Conservation (phyloP, 1,284 basidiomycete genomes). For the Dichomitus squalens region DNA sequence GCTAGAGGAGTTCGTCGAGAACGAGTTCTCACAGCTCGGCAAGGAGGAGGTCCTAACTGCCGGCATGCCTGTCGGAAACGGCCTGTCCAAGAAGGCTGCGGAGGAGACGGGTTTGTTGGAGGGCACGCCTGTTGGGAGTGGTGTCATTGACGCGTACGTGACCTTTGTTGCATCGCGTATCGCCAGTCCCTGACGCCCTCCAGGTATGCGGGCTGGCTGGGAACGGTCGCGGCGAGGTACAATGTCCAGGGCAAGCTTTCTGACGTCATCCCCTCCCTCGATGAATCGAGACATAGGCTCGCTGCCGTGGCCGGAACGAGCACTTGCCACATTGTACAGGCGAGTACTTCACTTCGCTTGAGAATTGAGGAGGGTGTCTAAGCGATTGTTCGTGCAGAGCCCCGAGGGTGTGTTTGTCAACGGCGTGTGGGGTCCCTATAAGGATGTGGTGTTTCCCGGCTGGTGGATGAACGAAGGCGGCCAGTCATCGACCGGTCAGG, state of each 20-base stretch:
- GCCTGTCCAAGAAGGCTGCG: constrained; percentile 80
- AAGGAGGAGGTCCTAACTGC: constrained; percentile 79
- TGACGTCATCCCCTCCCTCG: constrained; percentile 55
- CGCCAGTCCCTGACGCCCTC: constrained; percentile 3
- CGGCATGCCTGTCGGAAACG: constrained; percentile 87
- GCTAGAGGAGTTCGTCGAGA: constrained; percentile 65
- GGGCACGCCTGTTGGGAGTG: constrained; percentile 95
- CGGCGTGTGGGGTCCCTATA: constrained; percentile 98
- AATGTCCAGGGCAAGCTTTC: constrained; percentile 57
- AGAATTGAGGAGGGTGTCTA: neutral
- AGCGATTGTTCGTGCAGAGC: constrained; percentile 52
- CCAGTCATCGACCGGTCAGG: constrained; percentile 97
- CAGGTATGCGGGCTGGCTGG: constrained; percentile 98
- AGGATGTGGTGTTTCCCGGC: constrained; percentile 87
- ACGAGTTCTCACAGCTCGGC: constrained; percentile 81
- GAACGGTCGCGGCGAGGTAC: constrained; percentile 88
- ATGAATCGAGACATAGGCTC: constrained; percentile 80
- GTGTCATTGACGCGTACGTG: constrained; percentile 90
- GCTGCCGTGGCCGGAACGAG: constrained; percentile 96
- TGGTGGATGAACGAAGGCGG: constrained; percentile 99
- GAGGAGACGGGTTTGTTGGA: constrained; percentile 83
- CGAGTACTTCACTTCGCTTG: constrained; percentile 30
- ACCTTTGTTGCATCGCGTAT: neutral
- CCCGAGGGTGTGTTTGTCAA: constrained; percentile 84
- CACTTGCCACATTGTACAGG: constrained; percentile 93